Percentiles rank a stretch among this genome's conserved stretches.
Conservation (phyloP, 2,329 filamentous ascomycete genomes). For the Exophiala bonariae region DNA sequence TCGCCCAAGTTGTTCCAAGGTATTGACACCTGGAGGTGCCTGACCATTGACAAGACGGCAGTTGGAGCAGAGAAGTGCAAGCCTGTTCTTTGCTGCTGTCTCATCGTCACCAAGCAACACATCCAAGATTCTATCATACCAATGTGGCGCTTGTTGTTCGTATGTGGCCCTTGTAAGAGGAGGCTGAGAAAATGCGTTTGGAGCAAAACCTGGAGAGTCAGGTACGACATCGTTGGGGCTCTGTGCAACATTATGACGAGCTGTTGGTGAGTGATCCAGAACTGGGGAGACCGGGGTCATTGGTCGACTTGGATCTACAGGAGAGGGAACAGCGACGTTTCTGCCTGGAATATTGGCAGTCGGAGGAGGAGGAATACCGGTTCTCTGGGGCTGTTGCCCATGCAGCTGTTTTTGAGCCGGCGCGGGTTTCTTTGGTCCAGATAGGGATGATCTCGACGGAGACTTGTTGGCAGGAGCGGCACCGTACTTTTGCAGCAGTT, state of each 20-base stretch:
- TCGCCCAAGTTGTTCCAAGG: conserved; percentile 73
- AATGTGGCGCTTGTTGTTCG: conserved; percentile 57
- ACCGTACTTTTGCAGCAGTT: conserved; percentile 92
- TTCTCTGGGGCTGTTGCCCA: conserved; percentile 45
- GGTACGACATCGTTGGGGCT: conserved; percentile 25
- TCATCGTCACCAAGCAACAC: conserved; percentile 93
- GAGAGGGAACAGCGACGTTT: conserved; percentile 33
- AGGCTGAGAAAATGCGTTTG: conserved; percentile 44
- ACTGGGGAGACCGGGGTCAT: conserved; percentile 19
- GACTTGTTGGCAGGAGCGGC: conserved; percentile 54
- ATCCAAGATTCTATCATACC: conserved; percentile 95
- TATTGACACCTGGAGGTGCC: conserved; percentile 81
- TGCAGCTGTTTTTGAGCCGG: conserved; percentile 29
- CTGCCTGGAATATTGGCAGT: conserved; percentile 63
- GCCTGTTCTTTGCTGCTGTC: conserved; percentile 83
- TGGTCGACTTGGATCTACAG: conserved; percentile 17
- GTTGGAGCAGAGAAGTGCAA: conserved; percentile 77
- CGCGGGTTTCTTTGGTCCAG: conserved; percentile 18
- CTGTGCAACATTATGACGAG: conserved; percentile 5
- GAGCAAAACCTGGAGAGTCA: conserved; percentile 47
- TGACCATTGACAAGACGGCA: conserved; percentile 94
- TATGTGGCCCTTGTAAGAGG: conserved; percentile 29
- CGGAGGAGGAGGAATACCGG: conserved; percentile 59
- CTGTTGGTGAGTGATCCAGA: conserved; percentile 9
- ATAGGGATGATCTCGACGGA: conserved; percentile 29